Evolutionary conservation across 202 grass and related monocot species (phyloP).

Genomic region (Carex sylvatica): DNA sequence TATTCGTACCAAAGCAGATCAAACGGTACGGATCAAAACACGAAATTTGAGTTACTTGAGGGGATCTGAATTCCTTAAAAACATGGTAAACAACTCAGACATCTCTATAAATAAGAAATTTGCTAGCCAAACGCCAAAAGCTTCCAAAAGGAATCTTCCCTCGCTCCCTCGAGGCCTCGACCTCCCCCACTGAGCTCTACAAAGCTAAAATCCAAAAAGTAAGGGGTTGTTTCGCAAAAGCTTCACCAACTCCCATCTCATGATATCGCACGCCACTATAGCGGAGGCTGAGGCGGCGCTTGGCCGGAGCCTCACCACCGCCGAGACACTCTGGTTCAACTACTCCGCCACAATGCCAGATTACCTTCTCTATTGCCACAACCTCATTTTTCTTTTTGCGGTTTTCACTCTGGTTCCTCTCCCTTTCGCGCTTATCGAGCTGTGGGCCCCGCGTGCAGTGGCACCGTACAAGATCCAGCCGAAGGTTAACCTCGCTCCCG

Average conservation of each 20-base stretch:
- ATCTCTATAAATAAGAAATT: slow-evolving; percentile 17
- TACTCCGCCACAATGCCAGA: slow-evolving; percentile 54
- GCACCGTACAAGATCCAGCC: slow-evolving; percentile 85
- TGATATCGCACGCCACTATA: slow-evolving; percentile 79
- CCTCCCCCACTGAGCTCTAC: background rate
- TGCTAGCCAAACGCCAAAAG: background rate
- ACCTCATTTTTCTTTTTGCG: slow-evolving; percentile 72
- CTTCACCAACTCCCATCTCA: slow-evolving; percentile 29
- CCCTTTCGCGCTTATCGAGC: slow-evolving; percentile 75
- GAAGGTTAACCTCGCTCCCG: slow-evolving; percentile 43
- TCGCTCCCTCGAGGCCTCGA: background rate
- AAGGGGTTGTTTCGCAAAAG: background rate
- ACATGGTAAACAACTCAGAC: background rate
- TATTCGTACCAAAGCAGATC: too few relatives aligned
- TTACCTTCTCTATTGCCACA: slow-evolving; percentile 66
- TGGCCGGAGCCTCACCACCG: slow-evolving; percentile 47
- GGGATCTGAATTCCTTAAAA: too few relatives aligned
- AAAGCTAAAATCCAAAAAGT: background rate
- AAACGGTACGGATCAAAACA: too few relatives aligned
- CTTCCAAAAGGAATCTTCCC: background rate
- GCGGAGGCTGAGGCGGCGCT: slow-evolving; percentile 74
- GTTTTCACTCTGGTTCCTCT: slow-evolving; percentile 77
- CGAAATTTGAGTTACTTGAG: too few relatives aligned
- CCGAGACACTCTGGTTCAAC: slow-evolving; percentile 70
- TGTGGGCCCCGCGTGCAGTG: slow-evolving; percentile 45